Evolutionary conservation across 2,329 filamentous ascomycete species (phyloP), one percentile per base, ranked within the genome.

Genomic region (Bipolaris bicolor): DNA sequence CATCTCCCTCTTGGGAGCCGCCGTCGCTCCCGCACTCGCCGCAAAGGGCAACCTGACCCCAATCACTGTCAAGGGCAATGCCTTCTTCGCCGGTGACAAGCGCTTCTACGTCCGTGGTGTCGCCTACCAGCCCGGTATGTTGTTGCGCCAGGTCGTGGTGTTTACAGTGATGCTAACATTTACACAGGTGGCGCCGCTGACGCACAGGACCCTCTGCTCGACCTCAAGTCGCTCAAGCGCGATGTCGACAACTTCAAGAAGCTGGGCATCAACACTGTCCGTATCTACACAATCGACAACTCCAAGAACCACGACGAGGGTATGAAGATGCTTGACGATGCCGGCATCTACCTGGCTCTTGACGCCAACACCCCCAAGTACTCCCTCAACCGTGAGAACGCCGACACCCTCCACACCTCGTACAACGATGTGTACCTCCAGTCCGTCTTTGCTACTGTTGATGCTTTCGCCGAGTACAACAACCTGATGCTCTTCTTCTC

Each of bases 221-320:
- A 96, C 68, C 70, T 83, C 31, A 76, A 78, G 4, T 78, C 82
- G 70, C 94, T 93, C 83, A 82, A 84, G 75, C 89, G 92, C 63
- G 92, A 96, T 74, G 89, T 97, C 65, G 78, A 81, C 51, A 83
- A 91, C 76, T 96, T 97, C 86, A 86, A 91, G 81, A 84, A 92
- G 63, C 83, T 97, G 51, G 92, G 92, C 34, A 83, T 97, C 79
- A 97, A 97, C 82, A 92, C 92, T 18, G 84, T 97, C 73, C 92
- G 93, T 78, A 89, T 97, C 63, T 97, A 97, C 83, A 91, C 90
- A 7, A 88, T 96, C 66, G 93, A 97, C 82, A 97, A 97, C 84
- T 89, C 88, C 48, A 79, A 83, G 70, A 81, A 89, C 77, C 93
- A 97, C 79, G 88, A 93, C 67, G 84, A 88, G 63, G 97, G 92